These are phyloP conservation scores for Omphalea diandra DNA, from an alignment of 441 rosid genomes.

Conservation along the genomic window DNA sequence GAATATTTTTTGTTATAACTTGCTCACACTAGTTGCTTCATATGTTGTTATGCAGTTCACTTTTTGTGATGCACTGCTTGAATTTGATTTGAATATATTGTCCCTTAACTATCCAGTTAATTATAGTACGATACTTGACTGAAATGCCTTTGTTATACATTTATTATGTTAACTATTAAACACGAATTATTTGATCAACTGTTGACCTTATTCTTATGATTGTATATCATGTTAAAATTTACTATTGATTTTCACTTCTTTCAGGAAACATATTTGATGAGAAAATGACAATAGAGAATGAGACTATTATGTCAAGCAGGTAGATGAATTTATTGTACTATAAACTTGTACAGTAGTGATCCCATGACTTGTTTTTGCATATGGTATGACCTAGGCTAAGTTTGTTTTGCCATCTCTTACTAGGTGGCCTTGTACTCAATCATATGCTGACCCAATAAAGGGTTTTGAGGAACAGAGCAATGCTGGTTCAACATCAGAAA, in stretches of 20 bases:
- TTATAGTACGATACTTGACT: background rate
- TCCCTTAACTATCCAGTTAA: background rate
- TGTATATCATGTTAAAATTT: background rate
- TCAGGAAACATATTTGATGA: conserved; percentile 61
- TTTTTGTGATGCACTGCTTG: background rate
- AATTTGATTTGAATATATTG: background rate
- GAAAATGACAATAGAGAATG: conserved; percentile 45
- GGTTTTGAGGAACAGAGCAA: conserved; percentile 40
- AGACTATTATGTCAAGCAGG: conserved; percentile 78
- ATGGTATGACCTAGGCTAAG: conserved; percentile 16
- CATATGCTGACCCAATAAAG: conserved; percentile 54
- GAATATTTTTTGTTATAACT: background rate
- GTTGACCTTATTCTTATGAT: background rate
- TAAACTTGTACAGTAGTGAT: background rate
- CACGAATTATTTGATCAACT: background rate
- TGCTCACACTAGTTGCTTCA: background rate
- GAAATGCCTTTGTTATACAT: background rate
- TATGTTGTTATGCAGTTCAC: background rate
- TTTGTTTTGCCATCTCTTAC: conserved; percentile 19
- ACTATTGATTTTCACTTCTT: conserved; percentile 17
- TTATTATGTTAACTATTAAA: background rate
- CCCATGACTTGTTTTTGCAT: conserved; percentile 3
- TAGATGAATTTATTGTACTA: conserved; percentile 20
- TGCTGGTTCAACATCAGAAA: conserved; percentile 41
- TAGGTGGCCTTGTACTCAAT: conserved; percentile 65